Conservation (phyloP, 192 early-diverging fungal genomes). For the Gamsiella multidivaricata region DNA sequence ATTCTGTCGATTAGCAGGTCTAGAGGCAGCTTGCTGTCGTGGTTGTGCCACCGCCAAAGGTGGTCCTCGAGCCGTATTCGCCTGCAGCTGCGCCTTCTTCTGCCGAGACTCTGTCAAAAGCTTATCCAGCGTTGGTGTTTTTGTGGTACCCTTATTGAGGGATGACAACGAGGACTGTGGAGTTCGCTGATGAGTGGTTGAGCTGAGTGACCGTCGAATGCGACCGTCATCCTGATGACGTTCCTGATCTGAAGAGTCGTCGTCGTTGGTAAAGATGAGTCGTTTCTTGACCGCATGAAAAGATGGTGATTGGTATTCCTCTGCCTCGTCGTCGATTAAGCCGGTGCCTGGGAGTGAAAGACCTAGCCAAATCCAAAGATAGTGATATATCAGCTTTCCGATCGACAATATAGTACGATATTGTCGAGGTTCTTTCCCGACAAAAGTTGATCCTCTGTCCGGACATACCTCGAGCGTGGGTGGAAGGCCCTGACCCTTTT, state of each 20-base stretch:
- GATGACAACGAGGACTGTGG: background rate
- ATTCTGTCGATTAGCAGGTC: background rate
- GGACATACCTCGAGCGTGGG: background rate
- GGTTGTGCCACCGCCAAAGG: background rate
- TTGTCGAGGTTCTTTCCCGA: too few species aligned
- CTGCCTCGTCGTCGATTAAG: background rate
- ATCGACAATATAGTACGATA: too few species aligned
- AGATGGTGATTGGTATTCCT: slow-evolving; percentile 38
- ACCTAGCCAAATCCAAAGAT: background rate
- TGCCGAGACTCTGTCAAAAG: slow-evolving; percentile 7
- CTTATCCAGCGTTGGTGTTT: slow-evolving; percentile 28
- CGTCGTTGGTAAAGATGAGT: slow-evolving; percentile 28
- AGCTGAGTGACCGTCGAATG: background rate
- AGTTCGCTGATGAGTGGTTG: background rate
- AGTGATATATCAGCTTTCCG: background rate
- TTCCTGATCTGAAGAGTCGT: slow-evolving; percentile 14
- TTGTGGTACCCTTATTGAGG: background rate
- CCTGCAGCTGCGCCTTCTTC: slow-evolving; percentile 19
- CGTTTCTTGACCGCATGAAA: slow-evolving; percentile 34
- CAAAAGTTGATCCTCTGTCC: too few species aligned
- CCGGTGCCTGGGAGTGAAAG: background rate
- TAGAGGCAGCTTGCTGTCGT: background rate
- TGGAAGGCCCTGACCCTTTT: slow-evolving; percentile 2
- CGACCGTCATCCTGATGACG: slow-evolving; percentile 1
- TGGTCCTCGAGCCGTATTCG: background rate